Percentiles rank a stretch among this genome's conserved stretches.
phyloP scores from a whole-genome alignment of 306 rosid genomes.

The Benincasa hispida region DNA sequence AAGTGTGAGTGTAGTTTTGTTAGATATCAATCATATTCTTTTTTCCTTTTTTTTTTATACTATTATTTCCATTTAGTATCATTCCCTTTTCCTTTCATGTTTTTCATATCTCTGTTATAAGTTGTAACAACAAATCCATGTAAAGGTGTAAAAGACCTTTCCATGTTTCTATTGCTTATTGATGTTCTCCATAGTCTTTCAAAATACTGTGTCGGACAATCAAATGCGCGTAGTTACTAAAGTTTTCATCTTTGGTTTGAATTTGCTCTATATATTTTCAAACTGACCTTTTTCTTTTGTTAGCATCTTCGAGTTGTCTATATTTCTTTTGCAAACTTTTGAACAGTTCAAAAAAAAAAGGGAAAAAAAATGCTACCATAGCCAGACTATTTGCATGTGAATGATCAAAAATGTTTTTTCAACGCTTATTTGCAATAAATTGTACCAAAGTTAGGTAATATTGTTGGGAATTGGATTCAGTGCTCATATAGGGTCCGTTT shows the following conservation, averaged over 20 bases:
- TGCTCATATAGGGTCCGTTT: no score
- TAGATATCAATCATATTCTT: slow-evolving; percentile 1
- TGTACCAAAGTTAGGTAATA: no score
- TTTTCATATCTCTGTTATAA: not conserved
- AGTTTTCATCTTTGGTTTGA: not conserved
- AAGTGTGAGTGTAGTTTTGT: slow-evolving; percentile 3
- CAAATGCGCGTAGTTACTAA: not conserved
- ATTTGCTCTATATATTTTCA: no score
- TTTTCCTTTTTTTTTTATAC: not conserved
- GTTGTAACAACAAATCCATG: not conserved
- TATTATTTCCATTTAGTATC: not conserved
- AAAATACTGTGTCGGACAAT: not conserved
- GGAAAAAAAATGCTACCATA: no score
- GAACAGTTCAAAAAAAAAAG: no score
- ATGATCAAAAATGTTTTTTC: no score
- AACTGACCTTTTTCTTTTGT: no score
- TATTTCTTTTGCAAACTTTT: not conserved
- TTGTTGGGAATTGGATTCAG: no score
- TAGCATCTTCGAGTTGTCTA: not conserved
- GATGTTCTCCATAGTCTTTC: no score
- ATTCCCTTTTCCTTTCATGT: not conserved
- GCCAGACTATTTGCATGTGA: no score
- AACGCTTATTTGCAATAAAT: no score
- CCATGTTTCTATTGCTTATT: not conserved
- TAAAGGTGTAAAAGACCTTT: not conserved